A percentile compares a stretch with the other conserved stretches of the same genome.
These are phyloP conservation scores for Macaranga tanarius DNA, from an alignment of 441 rosid genomes.

Conservation along the genomic window DNA sequence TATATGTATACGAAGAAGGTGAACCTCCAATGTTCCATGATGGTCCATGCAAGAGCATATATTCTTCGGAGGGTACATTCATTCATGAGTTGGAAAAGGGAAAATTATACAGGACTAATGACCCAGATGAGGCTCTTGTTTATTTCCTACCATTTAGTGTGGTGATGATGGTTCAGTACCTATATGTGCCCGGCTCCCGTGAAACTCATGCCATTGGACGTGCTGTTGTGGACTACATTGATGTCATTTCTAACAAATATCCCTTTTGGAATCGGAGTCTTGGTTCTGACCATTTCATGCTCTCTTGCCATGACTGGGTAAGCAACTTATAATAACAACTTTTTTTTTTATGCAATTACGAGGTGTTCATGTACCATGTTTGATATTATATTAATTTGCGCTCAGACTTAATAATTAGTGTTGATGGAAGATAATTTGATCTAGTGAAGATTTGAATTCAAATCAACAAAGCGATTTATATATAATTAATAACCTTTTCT, in stretches of 20 bases:
- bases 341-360: background rate
- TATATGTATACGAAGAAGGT: slow-evolving; percentile 74
- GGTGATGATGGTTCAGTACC: slow-evolving; percentile 56
- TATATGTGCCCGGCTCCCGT: slow-evolving; percentile 39
- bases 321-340: background rate
- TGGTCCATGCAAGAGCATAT: slow-evolving; percentile 75
- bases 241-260: slow-evolving; percentile 49
- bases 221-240: slow-evolving; percentile 57
- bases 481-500: too few species aligned
- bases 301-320: slow-evolving; percentile 93
- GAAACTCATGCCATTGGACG: slow-evolving; percentile 46
- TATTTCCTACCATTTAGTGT: slow-evolving; percentile 82
- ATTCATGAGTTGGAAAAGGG: slow-evolving; percentile 65
- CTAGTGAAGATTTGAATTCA: too few species aligned
- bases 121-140: slow-evolving; percentile 55
- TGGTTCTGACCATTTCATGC: slow-evolving; percentile 85
- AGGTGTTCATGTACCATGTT: too few species aligned
- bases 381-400: too few species aligned
- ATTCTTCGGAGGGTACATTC: slow-evolving; percentile 76
- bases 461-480: too few species aligned
- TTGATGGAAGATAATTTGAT: too few species aligned
- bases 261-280: slow-evolving; percentile 51
- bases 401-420: too few species aligned
- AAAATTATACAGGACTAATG: slow-evolving; percentile 39
- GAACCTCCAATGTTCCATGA: slow-evolving; percentile 66